phyloP scores from a whole-genome alignment of 2,329 filamentous ascomycete genomes.

The Talaromyces sp. region DNA sequence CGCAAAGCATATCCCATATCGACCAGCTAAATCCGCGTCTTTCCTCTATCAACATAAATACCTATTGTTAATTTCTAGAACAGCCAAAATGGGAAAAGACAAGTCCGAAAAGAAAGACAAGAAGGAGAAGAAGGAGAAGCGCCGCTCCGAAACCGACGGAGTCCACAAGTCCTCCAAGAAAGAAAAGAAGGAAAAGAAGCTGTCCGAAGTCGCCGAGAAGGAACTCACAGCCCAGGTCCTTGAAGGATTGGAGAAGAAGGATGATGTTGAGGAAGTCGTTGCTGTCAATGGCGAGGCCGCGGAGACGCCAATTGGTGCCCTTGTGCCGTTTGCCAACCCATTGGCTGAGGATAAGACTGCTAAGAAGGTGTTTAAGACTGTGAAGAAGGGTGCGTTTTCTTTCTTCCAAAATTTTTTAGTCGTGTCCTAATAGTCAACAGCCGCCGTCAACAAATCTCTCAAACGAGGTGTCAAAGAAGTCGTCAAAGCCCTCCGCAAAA shows the following conservation, averaged over 20 bases:
- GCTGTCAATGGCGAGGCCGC: constrained; percentile 1
- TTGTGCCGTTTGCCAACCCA: constrained; percentile 51
- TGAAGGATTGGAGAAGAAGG: constrained; percentile 32
- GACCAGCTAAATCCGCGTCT: background rate
- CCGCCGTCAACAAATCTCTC: constrained; percentile 90
- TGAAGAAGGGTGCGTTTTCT: constrained; percentile 47
- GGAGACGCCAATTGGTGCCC: constrained; percentile 41
- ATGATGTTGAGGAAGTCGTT: constrained; percentile 18
- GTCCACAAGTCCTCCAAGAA: constrained; percentile 39
- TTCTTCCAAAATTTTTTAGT: background rate
- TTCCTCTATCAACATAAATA: background rate
- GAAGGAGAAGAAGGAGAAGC: constrained; percentile 45
- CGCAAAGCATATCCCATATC: constrained; percentile 1
- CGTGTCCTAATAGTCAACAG: constrained; percentile 47
- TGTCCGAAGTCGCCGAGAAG: constrained; percentile 41
- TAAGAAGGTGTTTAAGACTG: constrained; percentile 52
- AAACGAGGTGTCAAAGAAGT: constrained; percentile 99
- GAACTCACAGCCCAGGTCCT: constrained; percentile 37
- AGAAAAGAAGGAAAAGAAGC: constrained; percentile 44
- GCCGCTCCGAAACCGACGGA: constrained; percentile 46
- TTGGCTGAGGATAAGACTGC: constrained; percentile 50
- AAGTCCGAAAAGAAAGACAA: constrained; percentile 37
- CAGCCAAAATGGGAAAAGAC: constrained; percentile 45
- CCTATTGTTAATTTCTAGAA: background rate
- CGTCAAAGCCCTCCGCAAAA: constrained; percentile 96